Evolutionary conservation across 108 stramenopile species (phyloP).

Genomic region (Nitzschia sp.): DNA sequence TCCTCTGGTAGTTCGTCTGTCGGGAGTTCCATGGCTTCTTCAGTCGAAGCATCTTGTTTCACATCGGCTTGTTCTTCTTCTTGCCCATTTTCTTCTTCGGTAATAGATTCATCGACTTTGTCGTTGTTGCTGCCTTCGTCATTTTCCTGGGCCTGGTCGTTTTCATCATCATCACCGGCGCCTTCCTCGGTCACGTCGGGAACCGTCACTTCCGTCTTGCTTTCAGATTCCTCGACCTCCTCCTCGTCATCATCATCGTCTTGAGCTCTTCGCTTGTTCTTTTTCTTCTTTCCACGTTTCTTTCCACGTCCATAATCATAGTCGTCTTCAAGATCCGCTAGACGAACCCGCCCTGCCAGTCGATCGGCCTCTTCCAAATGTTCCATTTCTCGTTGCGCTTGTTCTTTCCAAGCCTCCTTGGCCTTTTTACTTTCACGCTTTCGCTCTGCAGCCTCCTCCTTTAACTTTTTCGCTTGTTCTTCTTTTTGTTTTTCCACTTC

Average conservation of each 20-base stretch:
- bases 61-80: slow-evolving; percentile 4
- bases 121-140: no score
- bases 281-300: slow-evolving; percentile 65
- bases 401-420: slow-evolving; percentile 69
- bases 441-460: slow-evolving; percentile 52
- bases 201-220: slow-evolving; percentile 7
- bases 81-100: slow-evolving; percentile 12
- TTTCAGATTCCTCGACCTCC: slow-evolving; percentile 19
- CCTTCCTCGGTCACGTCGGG: slow-evolving; percentile 10
- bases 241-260: slow-evolving; percentile 40
- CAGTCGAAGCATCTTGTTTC: slow-evolving; percentile 2
- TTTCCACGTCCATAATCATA: slow-evolving; percentile 79
- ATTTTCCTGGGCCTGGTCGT: slow-evolving; percentile 11
- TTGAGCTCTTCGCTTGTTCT: slow-evolving; percentile 39
- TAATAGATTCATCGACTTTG: slow-evolving; percentile 7
- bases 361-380: slow-evolving; percentile 78
- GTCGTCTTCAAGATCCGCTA: slow-evolving; percentile 86
- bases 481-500: slow-evolving; percentile 52
- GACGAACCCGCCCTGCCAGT: slow-evolving; percentile 73
- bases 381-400: slow-evolving; percentile 59
- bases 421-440: slow-evolving; percentile 54
- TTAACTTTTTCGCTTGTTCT: slow-evolving; percentile 48
- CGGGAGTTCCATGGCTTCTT: not conserved
- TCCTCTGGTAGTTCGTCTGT: slow-evolving; percentile 6
- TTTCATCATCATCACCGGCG: slow-evolving; percentile 17